These are phyloP conservation scores for Fusarium luffae DNA, from an alignment of 2,329 filamentous ascomycete genomes.

Conservation along the genomic window DNA sequence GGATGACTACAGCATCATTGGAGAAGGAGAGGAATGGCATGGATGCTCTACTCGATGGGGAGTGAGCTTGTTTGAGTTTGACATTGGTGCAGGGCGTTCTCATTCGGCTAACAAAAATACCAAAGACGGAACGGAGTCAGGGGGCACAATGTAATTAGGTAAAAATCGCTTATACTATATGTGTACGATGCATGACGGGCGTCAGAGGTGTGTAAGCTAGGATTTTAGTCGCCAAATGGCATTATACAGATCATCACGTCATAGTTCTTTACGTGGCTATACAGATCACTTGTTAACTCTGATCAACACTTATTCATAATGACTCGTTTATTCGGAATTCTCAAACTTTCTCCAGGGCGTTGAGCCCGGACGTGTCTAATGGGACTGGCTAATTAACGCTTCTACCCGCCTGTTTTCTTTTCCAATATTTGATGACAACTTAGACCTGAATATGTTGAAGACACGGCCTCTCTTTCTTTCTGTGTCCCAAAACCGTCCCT, in stretches of 20 bases:
- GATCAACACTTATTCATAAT: neutral
- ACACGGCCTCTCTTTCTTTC: constrained; percentile 40
- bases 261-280: neutral
- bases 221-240: neutral
- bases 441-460: constrained; percentile 49
- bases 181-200: constrained; percentile 21
- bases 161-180: constrained; percentile 16
- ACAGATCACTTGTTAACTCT: neutral
- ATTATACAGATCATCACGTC: neutral
- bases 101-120: constrained; percentile 38
- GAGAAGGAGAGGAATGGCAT: constrained; percentile 60
- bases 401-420: constrained; percentile 25
- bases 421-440: constrained; percentile 27
- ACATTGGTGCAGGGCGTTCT: constrained; percentile 38
- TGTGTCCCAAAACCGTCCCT: constrained; percentile 29
- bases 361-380: constrained; percentile 48
- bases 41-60: constrained; percentile 58
- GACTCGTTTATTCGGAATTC: neutral
- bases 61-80: constrained; percentile 44
- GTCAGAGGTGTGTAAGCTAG: neutral
- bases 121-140: constrained; percentile 38
- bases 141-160: constrained; percentile 13
- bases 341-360: constrained; percentile 43
- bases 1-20: constrained; percentile 56
- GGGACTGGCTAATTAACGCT: constrained; percentile 37